Conservation (phyloP, 805 yeast genomes). For the Ogataea trehaloabstinens region DNA sequence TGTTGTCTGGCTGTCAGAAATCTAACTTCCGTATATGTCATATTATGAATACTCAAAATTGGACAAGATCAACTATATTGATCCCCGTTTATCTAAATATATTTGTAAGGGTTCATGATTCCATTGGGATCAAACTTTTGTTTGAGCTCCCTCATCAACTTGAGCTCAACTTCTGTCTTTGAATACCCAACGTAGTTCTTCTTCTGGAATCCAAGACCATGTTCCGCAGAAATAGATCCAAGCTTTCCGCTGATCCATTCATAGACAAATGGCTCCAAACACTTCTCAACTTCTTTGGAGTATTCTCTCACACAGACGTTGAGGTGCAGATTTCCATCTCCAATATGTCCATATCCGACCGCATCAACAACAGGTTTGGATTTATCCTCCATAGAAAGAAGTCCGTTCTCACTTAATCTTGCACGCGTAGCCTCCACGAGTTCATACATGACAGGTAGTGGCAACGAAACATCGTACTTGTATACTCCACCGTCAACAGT, state of each 20-base stretch:
- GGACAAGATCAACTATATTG: too few species aligned
- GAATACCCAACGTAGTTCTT: constrained; percentile 84
- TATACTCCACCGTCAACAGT: constrained; percentile 90
- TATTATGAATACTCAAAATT: too few species aligned
- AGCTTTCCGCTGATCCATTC: constrained; percentile 73
- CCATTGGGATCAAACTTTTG: constrained; percentile 85
- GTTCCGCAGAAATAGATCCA: constrained; percentile 96
- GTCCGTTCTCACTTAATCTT: constrained; percentile 51
- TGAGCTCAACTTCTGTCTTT: constrained; percentile 68
- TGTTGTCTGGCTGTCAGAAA: too few species aligned
- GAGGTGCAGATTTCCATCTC: constrained; percentile 94
- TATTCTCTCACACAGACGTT: constrained; percentile 89
- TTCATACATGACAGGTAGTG: constrained; percentile 75
- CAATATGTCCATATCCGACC: constrained; percentile 97
- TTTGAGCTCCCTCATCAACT: constrained; percentile 76
- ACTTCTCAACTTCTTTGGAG: constrained; percentile 71
- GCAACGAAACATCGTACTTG: constrained; percentile 94
- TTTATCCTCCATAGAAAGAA: constrained; percentile 61
- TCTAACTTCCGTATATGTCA: too few species aligned
- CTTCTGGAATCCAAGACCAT: constrained; percentile 97
- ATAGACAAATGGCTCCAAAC: constrained; percentile 90
- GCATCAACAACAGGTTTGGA: constrained; percentile 79
- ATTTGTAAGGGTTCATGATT: constrained; percentile 93
- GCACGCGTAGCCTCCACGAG: constrained; percentile 76
- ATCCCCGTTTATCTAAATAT: too few species aligned